A percentile compares a stretch with the other conserved stretches of the same genome.
phyloP scores from a whole-genome alignment of 805 yeast genomes.

The Lachancea sp. region DNA sequence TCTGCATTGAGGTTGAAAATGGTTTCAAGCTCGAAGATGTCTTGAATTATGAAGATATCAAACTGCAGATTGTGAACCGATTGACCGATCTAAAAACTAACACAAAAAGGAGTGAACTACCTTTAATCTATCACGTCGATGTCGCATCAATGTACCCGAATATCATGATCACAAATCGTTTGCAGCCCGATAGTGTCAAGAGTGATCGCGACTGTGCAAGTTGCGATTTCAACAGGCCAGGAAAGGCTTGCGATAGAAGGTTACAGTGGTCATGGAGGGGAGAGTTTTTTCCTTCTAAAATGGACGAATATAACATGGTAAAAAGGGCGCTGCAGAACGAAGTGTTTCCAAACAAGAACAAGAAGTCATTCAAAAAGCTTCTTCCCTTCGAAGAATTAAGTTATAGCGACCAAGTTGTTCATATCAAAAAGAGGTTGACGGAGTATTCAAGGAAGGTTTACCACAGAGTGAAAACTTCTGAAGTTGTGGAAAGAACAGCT shows the following conservation, averaged over 20 bases:
- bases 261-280: conserved; percentile 99
- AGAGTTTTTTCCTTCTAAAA: conserved; percentile 84
- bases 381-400: conserved; percentile 70
- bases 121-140: conserved; percentile 93
- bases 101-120: conserved; percentile 67
- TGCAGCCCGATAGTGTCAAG: conserved; percentile 98
- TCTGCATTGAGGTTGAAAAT: conserved; percentile 79
- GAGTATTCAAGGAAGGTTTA: conserved; percentile 85
- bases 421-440: conserved; percentile 67
- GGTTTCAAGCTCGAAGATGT: conserved; percentile 69
- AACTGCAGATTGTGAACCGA: conserved; percentile 46
- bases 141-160: conserved; percentile 99
- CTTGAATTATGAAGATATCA: conserved; percentile 70
- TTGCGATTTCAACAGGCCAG: conserved; percentile 95
- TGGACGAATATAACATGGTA: conserved; percentile 86
- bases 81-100: conserved; percentile 53
- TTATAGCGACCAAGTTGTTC: conserved; percentile 67
- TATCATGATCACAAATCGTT: conserved; percentile 93
- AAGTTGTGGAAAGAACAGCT: conserved; percentile 83
- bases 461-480: conserved; percentile 71
- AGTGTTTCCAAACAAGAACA: conserved; percentile 57
- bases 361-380: conserved; percentile 48
- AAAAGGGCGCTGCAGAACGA: conserved; percentile 78
- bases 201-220: conserved; percentile 92
- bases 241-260: conserved; percentile 85